Evolutionary conservation across 352 stramenopile species (phyloP).

Genomic region (Pythium periplocum): DNA sequence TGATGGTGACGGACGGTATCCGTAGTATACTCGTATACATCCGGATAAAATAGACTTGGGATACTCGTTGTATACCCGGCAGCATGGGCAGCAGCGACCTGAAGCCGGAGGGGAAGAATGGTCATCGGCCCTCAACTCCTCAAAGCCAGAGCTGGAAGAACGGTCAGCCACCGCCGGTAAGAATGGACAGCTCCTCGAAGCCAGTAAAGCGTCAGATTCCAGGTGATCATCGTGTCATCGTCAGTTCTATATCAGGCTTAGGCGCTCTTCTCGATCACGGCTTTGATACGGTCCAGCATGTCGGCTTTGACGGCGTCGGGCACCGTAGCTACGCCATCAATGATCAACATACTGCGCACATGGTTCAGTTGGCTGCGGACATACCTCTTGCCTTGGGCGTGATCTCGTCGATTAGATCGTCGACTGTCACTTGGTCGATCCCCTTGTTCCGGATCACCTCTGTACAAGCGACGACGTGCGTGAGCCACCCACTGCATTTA

Average conservation of each 20-base stretch:
- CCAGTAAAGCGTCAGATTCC: no score
- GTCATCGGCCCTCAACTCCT: no score
- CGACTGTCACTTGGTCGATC: slow-evolving; percentile 93
- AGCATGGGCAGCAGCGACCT: no score
- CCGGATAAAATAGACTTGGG: no score
- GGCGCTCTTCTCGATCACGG: slow-evolving; percentile 81
- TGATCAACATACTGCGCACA: neutral
- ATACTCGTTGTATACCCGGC: no score
- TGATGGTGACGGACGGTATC: no score
- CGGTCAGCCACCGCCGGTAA: no score
- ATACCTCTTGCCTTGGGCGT: slow-evolving; percentile 80
- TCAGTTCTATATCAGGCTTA: slow-evolving; percentile 9
- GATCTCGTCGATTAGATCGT: slow-evolving; percentile 92
- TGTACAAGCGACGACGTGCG: slow-evolving; percentile 13
- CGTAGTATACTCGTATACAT: no score
- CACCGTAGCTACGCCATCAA: slow-evolving; percentile 55
- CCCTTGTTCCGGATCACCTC: slow-evolving; percentile 93
- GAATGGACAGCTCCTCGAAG: no score
- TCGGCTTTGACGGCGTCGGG: slow-evolving; percentile 88
- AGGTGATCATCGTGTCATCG: no score
- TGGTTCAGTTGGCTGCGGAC: neutral
- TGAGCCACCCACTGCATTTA: slow-evolving; percentile 4
- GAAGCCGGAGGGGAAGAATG: no score
- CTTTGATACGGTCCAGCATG: slow-evolving; percentile 88
- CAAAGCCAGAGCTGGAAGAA: no score